Evolutionary conservation across 108 stramenopile species (phyloP).

Genomic region (Schizochytrium sp.): DNA sequence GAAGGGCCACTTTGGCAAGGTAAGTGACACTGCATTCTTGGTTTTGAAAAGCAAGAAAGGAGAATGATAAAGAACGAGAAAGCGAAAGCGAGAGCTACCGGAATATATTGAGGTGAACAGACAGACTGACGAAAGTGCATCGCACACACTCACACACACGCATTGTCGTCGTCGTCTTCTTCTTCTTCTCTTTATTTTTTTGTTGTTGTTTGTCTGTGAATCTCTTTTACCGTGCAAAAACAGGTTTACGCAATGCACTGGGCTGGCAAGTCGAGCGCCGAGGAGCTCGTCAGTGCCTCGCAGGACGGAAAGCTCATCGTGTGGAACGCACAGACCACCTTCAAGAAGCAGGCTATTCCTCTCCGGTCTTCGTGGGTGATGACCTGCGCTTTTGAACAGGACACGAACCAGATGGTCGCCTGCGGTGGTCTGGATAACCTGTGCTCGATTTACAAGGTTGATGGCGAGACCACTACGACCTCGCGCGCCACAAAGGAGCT

Average conservation of each 20-base stretch:
- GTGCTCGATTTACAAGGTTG: slow-evolving; percentile 87
- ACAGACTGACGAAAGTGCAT: no score
- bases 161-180: no score
- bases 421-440: slow-evolving; percentile 97
- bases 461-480: slow-evolving; percentile 36
- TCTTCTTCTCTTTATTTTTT: no score
- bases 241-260: slow-evolving; percentile 88
- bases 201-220: background rate
- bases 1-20: slow-evolving; percentile 90
- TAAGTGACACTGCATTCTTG: background rate
- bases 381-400: slow-evolving; percentile 94
- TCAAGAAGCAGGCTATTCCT: slow-evolving; percentile 61
- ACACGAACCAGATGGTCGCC: slow-evolving; percentile 75
- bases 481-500: slow-evolving; percentile 70
- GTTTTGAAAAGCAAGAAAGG: no score
- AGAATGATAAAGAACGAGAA: no score
- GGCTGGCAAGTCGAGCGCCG: slow-evolving; percentile 57
- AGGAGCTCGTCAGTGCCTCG: slow-evolving; percentile 69
- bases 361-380: slow-evolving; percentile 95
- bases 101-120: no score
- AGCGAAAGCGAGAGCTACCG: no score
- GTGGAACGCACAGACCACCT: slow-evolving; percentile 70
- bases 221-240: background rate
- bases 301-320: slow-evolving; percentile 97
- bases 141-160: no score